phyloP scores from a whole-genome alignment of 176 grass and related monocot species.

The Bromus sterilis region DNA sequence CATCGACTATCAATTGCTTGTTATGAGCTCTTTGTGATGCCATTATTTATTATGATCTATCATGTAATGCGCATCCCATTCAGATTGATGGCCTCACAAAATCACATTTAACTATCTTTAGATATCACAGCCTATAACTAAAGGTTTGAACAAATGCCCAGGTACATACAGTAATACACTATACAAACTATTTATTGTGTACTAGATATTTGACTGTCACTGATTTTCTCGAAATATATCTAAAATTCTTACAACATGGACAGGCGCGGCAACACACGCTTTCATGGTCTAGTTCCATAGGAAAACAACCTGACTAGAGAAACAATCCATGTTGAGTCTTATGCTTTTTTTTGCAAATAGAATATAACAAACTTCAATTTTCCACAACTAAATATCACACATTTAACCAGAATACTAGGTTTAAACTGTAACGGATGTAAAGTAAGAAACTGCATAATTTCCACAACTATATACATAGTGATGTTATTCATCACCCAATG shows the following conservation, averaged over 20 bases:
- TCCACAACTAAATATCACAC: background rate
- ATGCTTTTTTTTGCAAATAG: background rate
- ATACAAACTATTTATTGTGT: background rate
- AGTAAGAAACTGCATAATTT: background rate
- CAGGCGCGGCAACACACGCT: too few species aligned
- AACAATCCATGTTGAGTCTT: background rate
- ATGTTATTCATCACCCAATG: too few species aligned
- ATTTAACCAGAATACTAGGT: background rate
- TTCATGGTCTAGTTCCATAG: background rate
- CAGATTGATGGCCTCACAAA: too few species aligned
- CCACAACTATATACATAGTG: too few species aligned
- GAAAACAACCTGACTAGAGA: background rate
- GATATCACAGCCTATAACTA: background rate
- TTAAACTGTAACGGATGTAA: background rate
- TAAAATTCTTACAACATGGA: background rate
- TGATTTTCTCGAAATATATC: background rate
- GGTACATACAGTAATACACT: too few species aligned
- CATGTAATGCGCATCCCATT: background rate
- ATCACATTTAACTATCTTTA: background rate
- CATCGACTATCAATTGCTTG: background rate
- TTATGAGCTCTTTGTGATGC: background rate
- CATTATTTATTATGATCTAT: background rate
- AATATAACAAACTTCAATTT: background rate
- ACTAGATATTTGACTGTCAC: background rate
- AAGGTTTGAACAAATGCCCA: background rate